Conservation (phyloP, 73 alveolate genomes). For the Symbiodinium natans region DNA sequence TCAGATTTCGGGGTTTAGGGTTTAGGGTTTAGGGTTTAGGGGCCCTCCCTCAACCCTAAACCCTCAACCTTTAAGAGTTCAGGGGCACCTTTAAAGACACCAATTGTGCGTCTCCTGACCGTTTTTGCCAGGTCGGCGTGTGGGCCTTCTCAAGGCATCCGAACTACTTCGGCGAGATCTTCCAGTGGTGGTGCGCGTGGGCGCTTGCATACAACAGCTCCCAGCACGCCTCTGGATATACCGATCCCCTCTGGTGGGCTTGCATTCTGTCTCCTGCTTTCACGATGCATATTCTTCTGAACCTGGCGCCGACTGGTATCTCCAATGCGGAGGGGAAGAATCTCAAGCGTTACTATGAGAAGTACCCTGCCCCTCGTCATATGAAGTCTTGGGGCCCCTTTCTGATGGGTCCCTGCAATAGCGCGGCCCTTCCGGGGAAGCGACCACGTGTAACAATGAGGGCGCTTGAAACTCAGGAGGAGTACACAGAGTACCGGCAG, state of each 20-base stretch:
- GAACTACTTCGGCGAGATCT: conserved; percentile 79
- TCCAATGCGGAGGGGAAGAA: conserved; percentile 84
- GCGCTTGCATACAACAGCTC: conserved; percentile 57
- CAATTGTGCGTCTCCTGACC: neutral
- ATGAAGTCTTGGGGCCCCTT: too few relatives aligned
- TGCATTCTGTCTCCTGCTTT: conserved; percentile 48
- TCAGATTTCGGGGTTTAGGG: too few relatives aligned
- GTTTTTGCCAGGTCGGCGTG: neutral
- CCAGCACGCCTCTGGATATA: neutral
- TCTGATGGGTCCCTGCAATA: neutral
- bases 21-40: too few relatives aligned
- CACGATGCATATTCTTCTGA: conserved; percentile 74
- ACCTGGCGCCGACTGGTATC: conserved; percentile 51
- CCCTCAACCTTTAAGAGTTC: neutral
- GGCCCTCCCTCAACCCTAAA: neutral
- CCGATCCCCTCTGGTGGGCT: conserved; percentile 88
- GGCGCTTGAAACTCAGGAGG: conserved; percentile 10
- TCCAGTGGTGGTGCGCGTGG: conserved; percentile 92
- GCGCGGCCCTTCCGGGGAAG: neutral
- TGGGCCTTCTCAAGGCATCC: conserved; percentile 38
- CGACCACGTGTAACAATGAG: neutral
- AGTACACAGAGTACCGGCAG: conserved; percentile 60
- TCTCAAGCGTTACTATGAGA: conserved; percentile 74
- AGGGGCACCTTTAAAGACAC: neutral
- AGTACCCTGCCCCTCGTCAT: conserved; percentile 22